Evolutionary conservation across 2,329 filamentous ascomycete species (phyloP).

Genomic region (Allantophomopsis cytisporea): DNA sequence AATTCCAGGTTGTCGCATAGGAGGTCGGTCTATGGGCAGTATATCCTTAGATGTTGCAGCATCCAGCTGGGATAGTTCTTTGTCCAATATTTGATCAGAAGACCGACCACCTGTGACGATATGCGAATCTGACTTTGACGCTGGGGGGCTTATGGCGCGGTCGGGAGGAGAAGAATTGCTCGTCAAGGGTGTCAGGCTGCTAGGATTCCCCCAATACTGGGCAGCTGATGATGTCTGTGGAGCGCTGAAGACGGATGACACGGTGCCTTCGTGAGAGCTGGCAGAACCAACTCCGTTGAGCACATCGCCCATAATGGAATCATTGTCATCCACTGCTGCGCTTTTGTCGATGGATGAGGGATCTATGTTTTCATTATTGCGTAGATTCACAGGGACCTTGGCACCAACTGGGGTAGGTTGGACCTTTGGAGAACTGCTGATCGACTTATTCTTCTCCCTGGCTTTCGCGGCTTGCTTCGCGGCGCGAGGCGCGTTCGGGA

Average conservation of each 20-base stretch:
- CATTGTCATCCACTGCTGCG: constrained; percentile 34
- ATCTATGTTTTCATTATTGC: constrained; percentile 16
- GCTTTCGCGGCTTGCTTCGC: constrained; percentile 44
- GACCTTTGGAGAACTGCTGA: constrained; percentile 11
- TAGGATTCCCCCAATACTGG: constrained; percentile 11
- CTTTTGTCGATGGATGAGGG: constrained; percentile 11
- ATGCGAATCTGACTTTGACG: not conserved
- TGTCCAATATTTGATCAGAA: not conserved
- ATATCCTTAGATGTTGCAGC: constrained; percentile 9
- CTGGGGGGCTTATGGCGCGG: constrained; percentile 39
- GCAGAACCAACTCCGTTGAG: constrained; percentile 59
- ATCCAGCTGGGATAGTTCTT: constrained; percentile 13
- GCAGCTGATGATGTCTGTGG: constrained; percentile 12
- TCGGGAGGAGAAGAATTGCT: constrained; percentile 50
- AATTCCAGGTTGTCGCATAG: constrained; percentile 42
- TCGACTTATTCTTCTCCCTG: constrained; percentile 41
- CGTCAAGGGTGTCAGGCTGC: constrained; percentile 50
- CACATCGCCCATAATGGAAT: constrained; percentile 48
- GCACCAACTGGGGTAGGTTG: constrained; percentile 4
- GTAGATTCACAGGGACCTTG: constrained; percentile 13
- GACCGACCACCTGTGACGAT: not conserved
- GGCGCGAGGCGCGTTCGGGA: constrained; percentile 54
- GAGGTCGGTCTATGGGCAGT: constrained; percentile 18
- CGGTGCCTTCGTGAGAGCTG: constrained; percentile 57
- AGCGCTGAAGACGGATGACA: constrained; percentile 56